Evolutionary conservation across 345 rosid genomes (phyloP).

Genomic region (Citrus cavaleriei): DNA sequence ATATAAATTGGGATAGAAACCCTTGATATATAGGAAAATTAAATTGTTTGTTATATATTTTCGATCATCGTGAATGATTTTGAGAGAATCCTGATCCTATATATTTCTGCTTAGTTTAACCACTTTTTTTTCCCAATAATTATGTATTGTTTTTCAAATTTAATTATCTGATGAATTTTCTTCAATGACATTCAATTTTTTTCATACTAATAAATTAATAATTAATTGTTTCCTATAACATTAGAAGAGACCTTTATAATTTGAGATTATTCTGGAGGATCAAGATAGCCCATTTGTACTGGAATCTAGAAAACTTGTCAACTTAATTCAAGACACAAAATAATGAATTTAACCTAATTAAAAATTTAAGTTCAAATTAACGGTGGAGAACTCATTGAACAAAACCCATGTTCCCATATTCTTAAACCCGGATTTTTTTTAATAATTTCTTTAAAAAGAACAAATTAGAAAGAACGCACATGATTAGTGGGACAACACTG

Average conservation of each 20-base stretch:
- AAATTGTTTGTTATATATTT: not conserved
- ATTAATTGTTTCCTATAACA: not conserved
- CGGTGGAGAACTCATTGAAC: not conserved
- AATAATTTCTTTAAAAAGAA: not conserved
- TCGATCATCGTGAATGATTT: not conserved
- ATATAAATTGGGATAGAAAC: not conserved
- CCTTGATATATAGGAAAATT: not conserved
- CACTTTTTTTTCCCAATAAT: not conserved
- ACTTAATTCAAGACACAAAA: conserved; percentile 1
- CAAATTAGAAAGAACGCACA: not conserved
- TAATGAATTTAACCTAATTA: not conserved
- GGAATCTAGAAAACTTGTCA: not conserved
- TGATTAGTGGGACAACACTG: conserved; percentile 9
- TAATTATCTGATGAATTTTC: not conserved
- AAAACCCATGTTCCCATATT: conserved; percentile 9
- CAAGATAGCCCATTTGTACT: not conserved
- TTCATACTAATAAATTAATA: not conserved
- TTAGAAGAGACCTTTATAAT: not conserved
- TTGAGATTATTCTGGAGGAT: not conserved
- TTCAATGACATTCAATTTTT: not conserved
- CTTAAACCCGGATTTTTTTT: not conserved
- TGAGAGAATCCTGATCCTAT: not conserved
- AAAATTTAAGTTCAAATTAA: not conserved
- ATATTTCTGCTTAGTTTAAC: not conserved
- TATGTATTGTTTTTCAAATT: not conserved